Base-by-base conservation (phyloP, 352 stramenopile species). In the Pythium periplocum region DNA sequence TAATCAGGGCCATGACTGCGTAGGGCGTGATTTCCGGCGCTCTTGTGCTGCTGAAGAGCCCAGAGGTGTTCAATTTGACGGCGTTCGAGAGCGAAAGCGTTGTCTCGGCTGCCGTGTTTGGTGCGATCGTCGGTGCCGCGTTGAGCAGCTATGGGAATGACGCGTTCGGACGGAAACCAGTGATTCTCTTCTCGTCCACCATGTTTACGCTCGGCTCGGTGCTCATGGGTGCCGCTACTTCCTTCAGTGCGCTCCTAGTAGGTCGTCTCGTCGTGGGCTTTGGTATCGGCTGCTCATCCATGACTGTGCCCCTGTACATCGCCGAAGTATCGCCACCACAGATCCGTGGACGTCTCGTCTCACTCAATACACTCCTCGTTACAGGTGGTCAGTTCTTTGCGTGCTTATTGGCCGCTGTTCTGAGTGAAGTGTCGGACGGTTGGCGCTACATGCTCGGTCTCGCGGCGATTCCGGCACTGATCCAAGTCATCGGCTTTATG, bases 361-460 rank as follows among this genome's bases (percentile, higher is more conserved):
- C 81, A 12, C 59, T 90, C 46, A 92, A 92, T 48, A 86, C 73
- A n/a, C 68, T 85, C 4, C 57, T 86, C 12, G 69, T 90, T 33
- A 92, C 78, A 0, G 79, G 83, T 34, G 83, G 83, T 7, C 79
- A 93, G 57, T 90, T 93, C 55, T 90, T 93, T 33, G 79, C 83
- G 9, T 81, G 66, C 45, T 49, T 92, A 1, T 53, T 92, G n/a
- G 76, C 71, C 4, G 81, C 78, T 0, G 11, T 79, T 17, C 55
- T 92, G 37, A 84, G 75, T 36, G 32, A 59, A n/a, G 67, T 77
- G 4, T 55, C 66, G 5, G 60, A 80, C 11, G 80, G 82, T 6
- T 93, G 84, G 81, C 67, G 84, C 11, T 90, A 84, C 53, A 92
- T 94, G 82, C 78, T 94, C 6, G 84, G 84, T 0, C 55, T 92